Evolutionary conservation across 306 rosid species (phyloP).

Genomic region (Vigna nakashimae): DNA sequence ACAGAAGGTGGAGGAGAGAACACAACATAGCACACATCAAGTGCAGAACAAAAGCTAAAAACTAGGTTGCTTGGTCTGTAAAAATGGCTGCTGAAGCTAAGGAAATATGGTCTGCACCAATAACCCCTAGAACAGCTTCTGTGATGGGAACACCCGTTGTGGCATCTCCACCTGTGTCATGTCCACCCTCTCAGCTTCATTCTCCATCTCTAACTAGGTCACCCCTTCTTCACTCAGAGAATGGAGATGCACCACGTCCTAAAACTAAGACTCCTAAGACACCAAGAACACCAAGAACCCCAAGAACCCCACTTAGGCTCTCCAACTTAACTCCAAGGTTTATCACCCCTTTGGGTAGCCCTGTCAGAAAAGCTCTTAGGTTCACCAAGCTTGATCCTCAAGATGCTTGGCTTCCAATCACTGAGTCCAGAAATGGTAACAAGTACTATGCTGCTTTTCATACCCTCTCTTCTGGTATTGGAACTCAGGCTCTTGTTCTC

Average conservation of each 20-base stretch:
- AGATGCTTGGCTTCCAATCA: constrained; percentile 75
- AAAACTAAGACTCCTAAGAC: constrained; percentile 59
- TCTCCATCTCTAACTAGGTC: constrained; percentile 63
- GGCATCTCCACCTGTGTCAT: constrained; percentile 55
- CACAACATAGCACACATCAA: neutral
- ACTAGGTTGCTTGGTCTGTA: neutral
- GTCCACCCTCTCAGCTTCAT: constrained; percentile 75
- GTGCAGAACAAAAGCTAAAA: neutral
- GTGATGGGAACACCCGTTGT: constrained; percentile 44
- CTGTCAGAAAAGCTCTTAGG: constrained; percentile 55
- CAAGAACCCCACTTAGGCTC: constrained; percentile 52
- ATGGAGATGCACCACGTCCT: constrained; percentile 36
- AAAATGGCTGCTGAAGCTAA: constrained; percentile 52
- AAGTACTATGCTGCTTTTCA: constrained; percentile 67
- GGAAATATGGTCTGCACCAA: constrained; percentile 72
- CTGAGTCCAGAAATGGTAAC: constrained; percentile 73
- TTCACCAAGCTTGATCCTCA: constrained; percentile 64
- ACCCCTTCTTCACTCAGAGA: constrained; percentile 52
- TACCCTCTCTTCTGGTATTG: constrained; percentile 70
- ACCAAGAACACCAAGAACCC: constrained; percentile 50
- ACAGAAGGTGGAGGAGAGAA: neutral
- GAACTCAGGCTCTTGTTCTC: constrained; percentile 71
- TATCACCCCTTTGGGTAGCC: constrained; percentile 59
- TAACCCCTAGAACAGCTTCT: constrained; percentile 61
- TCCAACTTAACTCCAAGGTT: constrained; percentile 54